These are phyloP conservation scores for Purpureocillium takamizusanense DNA, from an alignment of 2,329 filamentous ascomycete genomes.

Conservation along the genomic window DNA sequence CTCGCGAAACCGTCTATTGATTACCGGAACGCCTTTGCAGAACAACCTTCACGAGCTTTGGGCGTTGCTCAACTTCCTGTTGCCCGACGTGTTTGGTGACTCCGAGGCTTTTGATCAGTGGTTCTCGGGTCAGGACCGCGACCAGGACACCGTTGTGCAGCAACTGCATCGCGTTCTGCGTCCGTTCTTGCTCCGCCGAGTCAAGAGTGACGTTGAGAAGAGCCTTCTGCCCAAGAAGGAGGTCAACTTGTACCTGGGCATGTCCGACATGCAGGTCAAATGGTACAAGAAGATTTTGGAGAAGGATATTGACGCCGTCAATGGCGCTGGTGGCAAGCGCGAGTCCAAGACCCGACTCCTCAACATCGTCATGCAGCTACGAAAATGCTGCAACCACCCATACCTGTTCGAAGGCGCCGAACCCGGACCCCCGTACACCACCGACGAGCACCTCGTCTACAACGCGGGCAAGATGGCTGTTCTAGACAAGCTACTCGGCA, in stretches of 20 bases:
- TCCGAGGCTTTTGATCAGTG: slow-evolving; percentile 95
- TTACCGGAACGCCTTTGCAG: slow-evolving; percentile 92
- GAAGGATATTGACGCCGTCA: slow-evolving; percentile 98
- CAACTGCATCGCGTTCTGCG: slow-evolving; percentile 89
- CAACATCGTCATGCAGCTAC: slow-evolving; percentile 98
- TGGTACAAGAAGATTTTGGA: slow-evolving; percentile 99
- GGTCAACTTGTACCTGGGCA: slow-evolving; percentile 91
- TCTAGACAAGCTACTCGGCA: slow-evolving; percentile 79
- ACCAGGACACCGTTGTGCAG: slow-evolving; percentile 92
- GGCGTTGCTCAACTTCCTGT: slow-evolving; percentile 91
- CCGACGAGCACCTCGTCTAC: slow-evolving; percentile 87
- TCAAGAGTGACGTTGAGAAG: slow-evolving; percentile 97
- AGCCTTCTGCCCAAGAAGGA: slow-evolving; percentile 96
- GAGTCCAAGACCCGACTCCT: slow-evolving; percentile 95
- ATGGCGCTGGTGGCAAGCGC: slow-evolving; percentile 89
- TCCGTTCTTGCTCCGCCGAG: slow-evolving; percentile 88
- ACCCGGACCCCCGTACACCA: slow-evolving; percentile 94
- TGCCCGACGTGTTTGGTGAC: slow-evolving; percentile 98
- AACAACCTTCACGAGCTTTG: slow-evolving; percentile 98
- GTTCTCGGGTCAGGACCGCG: slow-evolving; percentile 84
- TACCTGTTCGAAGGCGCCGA: slow-evolving; percentile 97
- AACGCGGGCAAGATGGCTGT: slow-evolving; percentile 98
- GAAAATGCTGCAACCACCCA: slow-evolving; percentile 98
- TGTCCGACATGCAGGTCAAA: slow-evolving; percentile 98
- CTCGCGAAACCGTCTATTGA: slow-evolving; percentile 87